phyloP scores from a whole-genome alignment of 1,284 basidiomycete genomes.

The Inonotus hispidus region DNA sequence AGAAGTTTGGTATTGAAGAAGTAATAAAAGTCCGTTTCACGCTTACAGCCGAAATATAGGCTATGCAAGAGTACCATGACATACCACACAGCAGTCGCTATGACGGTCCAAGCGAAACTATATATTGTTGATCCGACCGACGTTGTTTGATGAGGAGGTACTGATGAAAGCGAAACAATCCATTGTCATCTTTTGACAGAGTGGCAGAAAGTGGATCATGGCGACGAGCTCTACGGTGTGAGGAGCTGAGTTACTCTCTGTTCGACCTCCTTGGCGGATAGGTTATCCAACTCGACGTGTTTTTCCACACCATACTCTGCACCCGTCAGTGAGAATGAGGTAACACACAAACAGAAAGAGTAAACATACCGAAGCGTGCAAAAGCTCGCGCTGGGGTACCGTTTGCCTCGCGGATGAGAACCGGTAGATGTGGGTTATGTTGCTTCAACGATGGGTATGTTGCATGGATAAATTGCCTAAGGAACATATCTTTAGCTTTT shows the following conservation, averaged over 20 bases:
- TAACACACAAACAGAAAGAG: not conserved
- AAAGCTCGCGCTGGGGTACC: constrained; percentile 86
- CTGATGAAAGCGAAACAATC: not conserved
- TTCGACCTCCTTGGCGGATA: constrained; percentile 68
- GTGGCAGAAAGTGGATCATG: not conserved
- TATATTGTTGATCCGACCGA: not conserved
- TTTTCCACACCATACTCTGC: constrained; percentile 75
- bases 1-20: no score
- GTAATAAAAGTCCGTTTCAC: no score
- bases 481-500: constrained; percentile 3
- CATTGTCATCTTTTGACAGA: not conserved
- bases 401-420: constrained; percentile 86
- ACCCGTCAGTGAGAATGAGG: constrained; percentile 1
- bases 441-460: constrained; percentile 82
- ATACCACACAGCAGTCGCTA: no score
- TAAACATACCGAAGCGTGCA: constrained; percentile 79
- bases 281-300: constrained; percentile 75
- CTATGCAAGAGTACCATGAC: no score
- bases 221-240: not conserved
- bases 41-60: no score
- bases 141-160: not conserved
- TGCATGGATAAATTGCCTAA: constrained; percentile 78
- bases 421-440: constrained; percentile 85
- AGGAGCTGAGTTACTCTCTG: constrained; percentile 62
- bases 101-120: no score